These are phyloP conservation scores for Panellus pusillus DNA, from an alignment of 768 basidiomycete species.

Conservation along the genomic window DNA sequence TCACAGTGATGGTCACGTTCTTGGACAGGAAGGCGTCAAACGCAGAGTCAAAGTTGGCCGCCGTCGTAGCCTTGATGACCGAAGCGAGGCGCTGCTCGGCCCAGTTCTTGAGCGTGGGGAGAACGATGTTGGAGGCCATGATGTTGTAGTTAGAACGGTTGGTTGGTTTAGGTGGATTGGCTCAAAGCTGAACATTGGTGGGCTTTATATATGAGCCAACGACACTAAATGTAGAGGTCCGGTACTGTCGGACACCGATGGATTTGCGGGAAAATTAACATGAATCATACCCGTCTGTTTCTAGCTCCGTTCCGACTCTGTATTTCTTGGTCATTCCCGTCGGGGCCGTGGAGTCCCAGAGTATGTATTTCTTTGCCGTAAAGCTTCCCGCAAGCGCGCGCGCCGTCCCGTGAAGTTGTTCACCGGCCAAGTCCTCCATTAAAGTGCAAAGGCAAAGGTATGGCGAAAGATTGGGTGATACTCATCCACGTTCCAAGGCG, in stretches of 20 bases:
- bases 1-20: conserved; percentile 38
- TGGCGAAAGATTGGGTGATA: no score
- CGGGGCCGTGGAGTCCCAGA: no score
- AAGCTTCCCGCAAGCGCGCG: no score
- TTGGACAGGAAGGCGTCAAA: conserved; percentile 43
- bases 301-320: no score
- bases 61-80: conserved; percentile 39
- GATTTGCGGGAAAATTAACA: background rate
- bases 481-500: no score
- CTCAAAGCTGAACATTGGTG: background rate
- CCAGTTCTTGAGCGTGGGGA: conserved; percentile 43
- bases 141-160: background rate
- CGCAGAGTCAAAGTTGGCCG: conserved; percentile 32
- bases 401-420: no score
- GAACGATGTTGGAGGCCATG: conserved; percentile 13
- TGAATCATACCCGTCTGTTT: background rate
- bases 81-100: conserved; percentile 38
- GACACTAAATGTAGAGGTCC: background rate
- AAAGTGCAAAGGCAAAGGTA: no score
- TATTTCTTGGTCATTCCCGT: no score
- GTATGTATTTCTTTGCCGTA: no score
- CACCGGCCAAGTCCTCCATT: no score
- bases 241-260: conserved; percentile 4
- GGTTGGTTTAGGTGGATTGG: background rate
- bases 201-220: background rate